Conservation (phyloP, 345 rosid species). For the Eucalyptus victrix region DNA sequence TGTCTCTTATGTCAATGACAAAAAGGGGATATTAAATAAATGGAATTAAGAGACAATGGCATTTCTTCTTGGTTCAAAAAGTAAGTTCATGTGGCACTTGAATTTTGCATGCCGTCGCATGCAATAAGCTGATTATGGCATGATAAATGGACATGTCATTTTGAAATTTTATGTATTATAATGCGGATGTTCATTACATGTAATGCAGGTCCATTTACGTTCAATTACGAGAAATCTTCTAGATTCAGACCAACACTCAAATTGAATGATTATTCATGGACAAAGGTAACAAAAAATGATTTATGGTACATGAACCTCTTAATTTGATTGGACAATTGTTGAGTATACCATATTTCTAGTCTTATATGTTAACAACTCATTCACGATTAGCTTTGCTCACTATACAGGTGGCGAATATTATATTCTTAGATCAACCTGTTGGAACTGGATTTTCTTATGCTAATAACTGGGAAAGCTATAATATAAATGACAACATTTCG, state of each 20-base stretch:
- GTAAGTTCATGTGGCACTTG: neutral
- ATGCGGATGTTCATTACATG: neutral
- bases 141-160: neutral
- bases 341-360: neutral
- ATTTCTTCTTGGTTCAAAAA: neutral
- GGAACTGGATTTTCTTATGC: slow-evolving; percentile 34
- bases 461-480: neutral
- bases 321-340: neutral
- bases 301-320: neutral
- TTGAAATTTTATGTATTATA: neutral
- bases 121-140: neutral
- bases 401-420: slow-evolving; percentile 9
- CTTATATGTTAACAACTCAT: neutral
- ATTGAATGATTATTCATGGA: slow-evolving; percentile 13
- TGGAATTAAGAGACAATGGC: neutral
- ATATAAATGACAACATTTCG: neutral
- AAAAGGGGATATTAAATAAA: too few species aligned
- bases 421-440: slow-evolving; percentile 20
- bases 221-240: neutral
- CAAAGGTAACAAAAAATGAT: neutral
- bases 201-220: slow-evolving; percentile 8
- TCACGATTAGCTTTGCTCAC: neutral
- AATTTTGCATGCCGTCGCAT: neutral
- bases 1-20: too few species aligned
- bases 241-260: neutral